Conservation (phyloP, 2,329 filamentous ascomycete genomes). For the Neonectria hederae region DNA sequence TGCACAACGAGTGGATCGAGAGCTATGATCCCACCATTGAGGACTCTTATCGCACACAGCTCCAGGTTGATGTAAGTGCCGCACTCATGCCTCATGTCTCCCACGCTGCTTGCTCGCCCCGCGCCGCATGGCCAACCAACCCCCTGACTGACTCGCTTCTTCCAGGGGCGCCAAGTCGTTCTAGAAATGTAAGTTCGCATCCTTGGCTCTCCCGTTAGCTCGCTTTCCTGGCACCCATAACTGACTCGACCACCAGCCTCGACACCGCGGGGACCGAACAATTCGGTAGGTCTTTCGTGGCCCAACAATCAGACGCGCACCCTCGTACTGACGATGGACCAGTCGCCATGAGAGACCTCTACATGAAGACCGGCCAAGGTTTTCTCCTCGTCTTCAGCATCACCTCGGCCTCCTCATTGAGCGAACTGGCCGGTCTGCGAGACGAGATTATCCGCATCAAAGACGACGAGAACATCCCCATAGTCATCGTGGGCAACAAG, state of each 20-base stretch:
- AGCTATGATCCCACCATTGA: slow-evolving; percentile 84
- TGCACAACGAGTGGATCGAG: slow-evolving; percentile 94
- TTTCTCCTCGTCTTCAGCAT: slow-evolving; percentile 95
- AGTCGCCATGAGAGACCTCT: slow-evolving; percentile 79
- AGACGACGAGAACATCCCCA: slow-evolving; percentile 83
- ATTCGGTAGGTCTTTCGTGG: slow-evolving; percentile 72
- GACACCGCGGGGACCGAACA: slow-evolving; percentile 93
- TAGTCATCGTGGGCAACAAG: slow-evolving; percentile 94
- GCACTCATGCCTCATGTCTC: background rate
- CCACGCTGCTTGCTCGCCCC: background rate
- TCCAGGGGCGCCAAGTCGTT: slow-evolving; percentile 84
- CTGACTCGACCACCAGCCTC: slow-evolving; percentile 61
- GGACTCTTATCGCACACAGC: slow-evolving; percentile 78
- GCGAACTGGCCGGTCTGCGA: slow-evolving; percentile 81
- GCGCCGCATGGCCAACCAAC: slow-evolving; percentile 12
- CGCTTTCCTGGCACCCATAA: slow-evolving; percentile 18
- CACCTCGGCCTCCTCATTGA: slow-evolving; percentile 83
- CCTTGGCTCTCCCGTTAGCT: slow-evolving; percentile 29
- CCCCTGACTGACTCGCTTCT: slow-evolving; percentile 44
- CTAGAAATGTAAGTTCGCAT: slow-evolving; percentile 78
- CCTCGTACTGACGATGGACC: slow-evolving; percentile 35
- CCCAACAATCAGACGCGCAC: slow-evolving; percentile 26
- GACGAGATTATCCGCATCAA: slow-evolving; percentile 94
- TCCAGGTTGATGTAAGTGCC: slow-evolving; percentile 82
- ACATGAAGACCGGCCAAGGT: slow-evolving; percentile 93